A percentile compares a stretch with the other conserved stretches of the same genome.
Conservation (phyloP, 2,329 filamentous ascomycete species). For the Fonsecaea pedrosoi region DNA sequence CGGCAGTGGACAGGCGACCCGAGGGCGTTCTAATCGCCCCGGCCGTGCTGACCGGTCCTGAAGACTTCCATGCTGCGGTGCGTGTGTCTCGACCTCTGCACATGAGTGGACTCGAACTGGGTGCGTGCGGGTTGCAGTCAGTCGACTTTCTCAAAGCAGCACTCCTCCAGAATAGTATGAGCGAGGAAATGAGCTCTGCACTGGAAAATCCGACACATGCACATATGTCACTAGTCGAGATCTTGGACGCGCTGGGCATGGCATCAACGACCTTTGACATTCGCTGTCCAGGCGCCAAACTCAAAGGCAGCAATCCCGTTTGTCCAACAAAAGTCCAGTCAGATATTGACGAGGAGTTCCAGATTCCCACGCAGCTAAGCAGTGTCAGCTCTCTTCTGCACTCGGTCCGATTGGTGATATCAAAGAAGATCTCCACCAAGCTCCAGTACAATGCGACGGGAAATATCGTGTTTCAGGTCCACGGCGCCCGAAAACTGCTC, state of each 20-base stretch:
- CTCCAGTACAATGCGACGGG: constrained; percentile 88
- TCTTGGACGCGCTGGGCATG: neutral
- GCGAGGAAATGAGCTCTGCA: neutral
- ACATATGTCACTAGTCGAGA: neutral
- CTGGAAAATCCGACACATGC: neutral
- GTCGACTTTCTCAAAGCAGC: constrained; percentile 82
- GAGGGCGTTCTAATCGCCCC: constrained; percentile 16
- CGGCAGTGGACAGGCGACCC: constrained; percentile 2
- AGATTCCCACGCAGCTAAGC: constrained; percentile 66
- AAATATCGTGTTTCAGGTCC: constrained; percentile 81
- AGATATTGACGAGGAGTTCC: constrained; percentile 70
- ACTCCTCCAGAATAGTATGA: constrained; percentile 61
- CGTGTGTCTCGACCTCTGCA: constrained; percentile 20
- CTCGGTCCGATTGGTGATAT: constrained; percentile 79
- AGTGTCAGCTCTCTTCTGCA: constrained; percentile 68
- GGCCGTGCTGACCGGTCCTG: neutral
- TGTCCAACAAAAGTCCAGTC: constrained; percentile 53
- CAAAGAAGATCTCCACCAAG: constrained; percentile 83
- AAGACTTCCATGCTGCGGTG: constrained; percentile 12
- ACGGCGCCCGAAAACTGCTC: constrained; percentile 73
- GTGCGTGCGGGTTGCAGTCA: constrained; percentile 70
- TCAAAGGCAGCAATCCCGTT: neutral
- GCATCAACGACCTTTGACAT: neutral
- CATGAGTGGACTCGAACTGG: constrained; percentile 69
- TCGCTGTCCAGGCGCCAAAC: neutral